Conservation (phyloP, 495 filamentous ascomycete species). For the Bacidia gigantensis region DNA sequence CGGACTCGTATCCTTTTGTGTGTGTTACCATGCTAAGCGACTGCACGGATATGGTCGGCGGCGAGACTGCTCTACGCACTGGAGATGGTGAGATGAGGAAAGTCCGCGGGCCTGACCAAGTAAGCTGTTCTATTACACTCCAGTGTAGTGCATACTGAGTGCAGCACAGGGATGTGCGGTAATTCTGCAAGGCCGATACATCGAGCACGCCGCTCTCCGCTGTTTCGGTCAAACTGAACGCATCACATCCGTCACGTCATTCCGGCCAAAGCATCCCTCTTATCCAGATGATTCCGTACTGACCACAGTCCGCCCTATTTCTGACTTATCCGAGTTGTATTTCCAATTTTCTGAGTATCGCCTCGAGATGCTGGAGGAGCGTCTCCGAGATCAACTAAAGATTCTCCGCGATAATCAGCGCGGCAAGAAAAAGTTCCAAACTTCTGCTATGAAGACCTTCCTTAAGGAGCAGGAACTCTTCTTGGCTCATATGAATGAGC, state of each 20-base stretch:
- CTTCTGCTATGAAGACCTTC: constrained; percentile 31
- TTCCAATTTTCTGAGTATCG: constrained; percentile 57
- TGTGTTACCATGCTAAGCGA: constrained; percentile 68
- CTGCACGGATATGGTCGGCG: constrained; percentile 54
- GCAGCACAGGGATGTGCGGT: constrained; percentile 46
- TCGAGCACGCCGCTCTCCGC: constrained; percentile 54
- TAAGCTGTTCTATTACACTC: constrained; percentile 21
- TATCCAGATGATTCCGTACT: constrained; percentile 53
- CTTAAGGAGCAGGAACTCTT: constrained; percentile 40
- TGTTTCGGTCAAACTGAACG: constrained; percentile 50
- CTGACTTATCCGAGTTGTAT: constrained; percentile 54
- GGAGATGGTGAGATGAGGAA: constrained; percentile 49
- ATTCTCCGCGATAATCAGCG: constrained; percentile 31
- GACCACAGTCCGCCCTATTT: constrained; percentile 50
- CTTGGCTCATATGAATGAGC: constrained; percentile 39
- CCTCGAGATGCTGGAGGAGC: constrained; percentile 54
- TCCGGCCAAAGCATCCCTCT: constrained; percentile 45
- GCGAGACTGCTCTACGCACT: constrained; percentile 54
- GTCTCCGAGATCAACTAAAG: constrained; percentile 32
- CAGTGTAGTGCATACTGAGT: constrained; percentile 6
- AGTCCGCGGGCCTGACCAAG: constrained; percentile 54
- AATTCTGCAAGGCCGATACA: constrained; percentile 58
- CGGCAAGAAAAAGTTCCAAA: constrained; percentile 29
- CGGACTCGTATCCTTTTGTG: constrained; percentile 63
- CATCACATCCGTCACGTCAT: constrained; percentile 62